A percentile compares a stretch with the other conserved stretches of the same genome.
Evolutionary conservation across 371 early-diverging fungal species (phyloP).

Genomic region (Fennellomyces sp.): DNA sequence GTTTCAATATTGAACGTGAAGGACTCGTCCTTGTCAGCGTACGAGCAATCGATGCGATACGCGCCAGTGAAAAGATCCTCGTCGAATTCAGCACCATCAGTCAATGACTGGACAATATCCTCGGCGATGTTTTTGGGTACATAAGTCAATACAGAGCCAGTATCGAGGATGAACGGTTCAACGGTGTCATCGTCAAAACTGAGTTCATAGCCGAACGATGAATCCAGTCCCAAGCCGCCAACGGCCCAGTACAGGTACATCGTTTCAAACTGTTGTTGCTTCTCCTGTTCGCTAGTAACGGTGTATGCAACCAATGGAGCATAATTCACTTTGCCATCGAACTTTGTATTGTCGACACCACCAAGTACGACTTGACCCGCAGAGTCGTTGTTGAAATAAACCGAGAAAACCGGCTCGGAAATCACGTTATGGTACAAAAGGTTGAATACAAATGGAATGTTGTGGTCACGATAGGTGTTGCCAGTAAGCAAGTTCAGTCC

Average conservation of each 20-base stretch:
- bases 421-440: conserved; percentile 27
- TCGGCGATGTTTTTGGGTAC: conserved; percentile 19
- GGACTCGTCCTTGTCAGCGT: neutral
- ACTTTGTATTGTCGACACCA: conserved; percentile 50
- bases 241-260: conserved; percentile 37
- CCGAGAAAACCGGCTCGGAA: conserved; percentile 32
- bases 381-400: conserved; percentile 23
- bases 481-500: conserved; percentile 16
- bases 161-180: conserved; percentile 40
- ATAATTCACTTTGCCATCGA: conserved; percentile 43
- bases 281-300: conserved; percentile 6
- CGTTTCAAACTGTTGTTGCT: neutral
- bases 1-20: neutral
- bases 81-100: neutral
- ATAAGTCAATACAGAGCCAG: conserved; percentile 48
- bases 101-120: conserved; percentile 17
- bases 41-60: neutral
- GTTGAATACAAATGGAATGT: conserved; percentile 27
- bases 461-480: neutral
- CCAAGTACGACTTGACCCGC: conserved; percentile 30
- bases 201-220: neutral
- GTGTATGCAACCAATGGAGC: conserved; percentile 16
- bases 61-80: neutral
- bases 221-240: conserved; percentile 14
- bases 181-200: neutral